phyloP scores from a whole-genome alignment of 345 rosid genomes.

The Linum trigynum region DNA sequence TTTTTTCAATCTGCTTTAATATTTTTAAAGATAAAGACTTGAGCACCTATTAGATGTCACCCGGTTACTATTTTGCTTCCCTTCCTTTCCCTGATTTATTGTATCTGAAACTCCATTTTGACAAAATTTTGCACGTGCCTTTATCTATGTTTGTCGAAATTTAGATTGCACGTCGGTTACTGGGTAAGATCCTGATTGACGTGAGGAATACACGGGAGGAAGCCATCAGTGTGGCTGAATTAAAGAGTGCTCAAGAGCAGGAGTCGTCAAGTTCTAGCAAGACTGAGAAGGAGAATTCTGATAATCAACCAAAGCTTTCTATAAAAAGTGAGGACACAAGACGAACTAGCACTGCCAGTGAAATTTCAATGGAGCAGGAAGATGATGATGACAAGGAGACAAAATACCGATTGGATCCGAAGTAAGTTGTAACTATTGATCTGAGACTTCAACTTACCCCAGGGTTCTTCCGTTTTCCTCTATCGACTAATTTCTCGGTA shows the following conservation, averaged over 20 bases:
- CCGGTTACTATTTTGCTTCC: neutral
- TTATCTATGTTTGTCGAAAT: conserved; percentile 1
- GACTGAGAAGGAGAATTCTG: conserved; percentile 43
- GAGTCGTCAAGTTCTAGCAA: conserved; percentile 28
- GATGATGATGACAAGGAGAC: conserved; percentile 94
- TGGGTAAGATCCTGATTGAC: conserved; percentile 96
- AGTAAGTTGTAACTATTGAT: conserved; percentile 29
- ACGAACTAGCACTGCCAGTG: conserved; percentile 53
- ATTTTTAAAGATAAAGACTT: too few relatives aligned
- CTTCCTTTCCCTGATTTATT: neutral
- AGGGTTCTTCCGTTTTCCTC: neutral
- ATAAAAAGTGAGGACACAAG: conserved; percentile 52
- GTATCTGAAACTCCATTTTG: conserved; percentile 1
- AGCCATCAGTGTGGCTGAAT: conserved; percentile 79
- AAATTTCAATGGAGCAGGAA: conserved; percentile 55
- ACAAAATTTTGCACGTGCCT: neutral
- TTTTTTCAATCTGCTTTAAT: too few relatives aligned
- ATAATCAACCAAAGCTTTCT: conserved; percentile 41
- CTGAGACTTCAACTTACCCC: conserved; percentile 1
- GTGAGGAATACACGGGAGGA: conserved; percentile 96
- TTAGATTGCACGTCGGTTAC: conserved; percentile 86
- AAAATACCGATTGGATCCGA: conserved; percentile 94
- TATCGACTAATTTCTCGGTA: conserved; percentile 1
- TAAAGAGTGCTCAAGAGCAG: conserved; percentile 67
- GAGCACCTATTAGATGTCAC: neutral